These are phyloP conservation scores for Aaosphaeria pasadenensis DNA, from an alignment of 2,329 filamentous ascomycete genomes.

Conservation along the genomic window DNA sequence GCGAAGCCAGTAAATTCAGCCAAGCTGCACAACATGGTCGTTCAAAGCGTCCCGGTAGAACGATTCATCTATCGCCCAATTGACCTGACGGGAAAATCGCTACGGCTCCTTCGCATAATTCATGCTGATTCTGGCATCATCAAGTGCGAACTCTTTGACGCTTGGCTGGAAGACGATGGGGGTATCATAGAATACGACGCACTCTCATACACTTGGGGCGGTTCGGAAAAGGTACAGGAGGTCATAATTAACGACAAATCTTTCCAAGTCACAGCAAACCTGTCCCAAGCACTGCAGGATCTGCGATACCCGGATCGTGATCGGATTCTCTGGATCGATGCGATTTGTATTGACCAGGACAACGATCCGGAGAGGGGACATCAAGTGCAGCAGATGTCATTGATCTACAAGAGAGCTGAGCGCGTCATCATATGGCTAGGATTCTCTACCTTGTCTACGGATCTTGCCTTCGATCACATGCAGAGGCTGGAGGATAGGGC, in stretches of 20 bases:
- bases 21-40: too few relatives aligned
- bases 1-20: too few relatives aligned
- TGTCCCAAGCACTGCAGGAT: slow-evolving; percentile 9
- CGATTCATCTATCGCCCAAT: slow-evolving; percentile 9
- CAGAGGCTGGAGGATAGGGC: slow-evolving; percentile 3
- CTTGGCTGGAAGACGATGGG: slow-evolving; percentile 2
- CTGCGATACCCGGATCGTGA: slow-evolving; percentile 7
- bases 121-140: slow-evolving; percentile 2
- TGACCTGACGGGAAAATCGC: slow-evolving; percentile 7
- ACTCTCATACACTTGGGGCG: slow-evolving; percentile 19
- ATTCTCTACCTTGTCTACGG: slow-evolving; percentile 7
- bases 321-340: slow-evolving; percentile 24
- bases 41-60: too few relatives aligned
- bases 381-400: slow-evolving; percentile 22
- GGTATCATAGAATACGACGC: slow-evolving; percentile 12
- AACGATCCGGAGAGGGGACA: slow-evolving; percentile 18
- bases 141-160: slow-evolving; percentile 12
- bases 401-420: slow-evolving; percentile 19
- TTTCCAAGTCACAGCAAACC: slow-evolving; percentile 8
- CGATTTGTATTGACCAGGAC: slow-evolving; percentile 24
- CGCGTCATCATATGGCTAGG: slow-evolving; percentile 28
- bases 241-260: slow-evolving; percentile 7
- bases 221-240: background rate
- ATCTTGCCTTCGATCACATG: slow-evolving; percentile 5
- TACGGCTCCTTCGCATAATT: slow-evolving; percentile 11